Percentiles rank a stretch among this genome's conserved stretches.
These are phyloP conservation scores for Penicillium capsulatum DNA, from an alignment of 2,329 filamentous ascomycete species.

Conservation along the genomic window DNA sequence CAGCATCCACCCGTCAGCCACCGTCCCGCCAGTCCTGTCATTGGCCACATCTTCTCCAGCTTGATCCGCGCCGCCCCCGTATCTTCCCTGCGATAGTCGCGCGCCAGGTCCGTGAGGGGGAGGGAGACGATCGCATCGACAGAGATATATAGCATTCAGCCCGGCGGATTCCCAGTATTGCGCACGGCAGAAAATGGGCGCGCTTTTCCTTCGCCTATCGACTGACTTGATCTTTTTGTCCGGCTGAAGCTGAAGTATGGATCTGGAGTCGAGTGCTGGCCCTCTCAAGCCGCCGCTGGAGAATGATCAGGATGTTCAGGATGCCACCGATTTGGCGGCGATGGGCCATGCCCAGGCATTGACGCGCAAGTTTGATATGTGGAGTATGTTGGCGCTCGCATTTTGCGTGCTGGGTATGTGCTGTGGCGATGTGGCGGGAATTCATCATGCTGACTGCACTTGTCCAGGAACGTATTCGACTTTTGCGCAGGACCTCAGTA, in stretches of 20 bases:
- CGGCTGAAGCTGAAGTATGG: slow-evolving; percentile 32
- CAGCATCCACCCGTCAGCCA: slow-evolving; percentile 7
- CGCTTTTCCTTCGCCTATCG: slow-evolving; percentile 11
- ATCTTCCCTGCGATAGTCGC: slow-evolving; percentile 10
- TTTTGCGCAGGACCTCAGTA: slow-evolving; percentile 52
- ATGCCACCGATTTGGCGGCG: slow-evolving; percentile 41
- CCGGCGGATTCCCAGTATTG: neutral
- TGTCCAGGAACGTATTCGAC: slow-evolving; percentile 52
- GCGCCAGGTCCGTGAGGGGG: slow-evolving; percentile 7
- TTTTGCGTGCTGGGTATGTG: slow-evolving; percentile 50
- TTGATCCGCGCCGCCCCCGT: slow-evolving; percentile 21
- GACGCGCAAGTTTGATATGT: slow-evolving; percentile 49
- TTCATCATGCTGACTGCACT: neutral
- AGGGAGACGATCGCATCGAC: slow-evolving; percentile 8
- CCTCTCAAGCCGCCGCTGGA: slow-evolving; percentile 28
- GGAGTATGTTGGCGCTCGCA: slow-evolving; percentile 56
- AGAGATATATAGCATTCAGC: slow-evolving; percentile 17
- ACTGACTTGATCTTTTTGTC: slow-evolving; percentile 19
- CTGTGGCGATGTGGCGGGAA: neutral
- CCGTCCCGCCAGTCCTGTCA: slow-evolving; percentile 3
- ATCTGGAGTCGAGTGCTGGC: slow-evolving; percentile 26
- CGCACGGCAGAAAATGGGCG: slow-evolving; percentile 27
- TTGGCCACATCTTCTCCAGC: slow-evolving; percentile 19
- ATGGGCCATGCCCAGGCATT: slow-evolving; percentile 45
- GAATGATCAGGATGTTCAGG: slow-evolving; percentile 35